Evolutionary conservation across 2,329 filamentous ascomycete genomes (phyloP).

Genomic region (Coniochaeta prunicola): DNA sequence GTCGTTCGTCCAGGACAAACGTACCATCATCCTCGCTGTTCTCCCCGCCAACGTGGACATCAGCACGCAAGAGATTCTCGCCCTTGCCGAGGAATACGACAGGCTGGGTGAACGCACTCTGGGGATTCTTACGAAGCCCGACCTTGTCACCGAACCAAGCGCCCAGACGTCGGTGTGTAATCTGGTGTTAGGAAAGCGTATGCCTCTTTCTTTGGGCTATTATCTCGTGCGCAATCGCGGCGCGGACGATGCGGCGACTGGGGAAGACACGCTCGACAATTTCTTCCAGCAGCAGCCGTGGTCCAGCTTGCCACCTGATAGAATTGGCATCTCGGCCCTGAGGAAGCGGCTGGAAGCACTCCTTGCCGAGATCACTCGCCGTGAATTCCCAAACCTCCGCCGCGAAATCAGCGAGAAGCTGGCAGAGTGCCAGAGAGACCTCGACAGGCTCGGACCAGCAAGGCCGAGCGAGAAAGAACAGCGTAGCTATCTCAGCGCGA

Average conservation of each 20-base stretch:
- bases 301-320: slow-evolving; percentile 16
- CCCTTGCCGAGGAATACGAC: slow-evolving; percentile 28
- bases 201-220: slow-evolving; percentile 37
- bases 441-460: slow-evolving; percentile 9
- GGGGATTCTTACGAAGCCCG: slow-evolving; percentile 39
- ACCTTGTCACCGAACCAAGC: slow-evolving; percentile 24
- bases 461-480: slow-evolving; percentile 11
- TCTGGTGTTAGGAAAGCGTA: slow-evolving; percentile 31
- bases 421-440: slow-evolving; percentile 1
- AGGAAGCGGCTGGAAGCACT: slow-evolving; percentile 24
- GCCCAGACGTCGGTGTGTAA: slow-evolving; percentile 31
- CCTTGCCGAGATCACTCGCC: slow-evolving; percentile 27
- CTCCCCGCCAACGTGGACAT: slow-evolving; percentile 35
- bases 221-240: slow-evolving; percentile 41
- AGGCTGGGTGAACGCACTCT: slow-evolving; percentile 28
- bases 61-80: slow-evolving; percentile 36
- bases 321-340: slow-evolving; percentile 27
- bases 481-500: slow-evolving; percentile 8
- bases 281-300: slow-evolving; percentile 32
- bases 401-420: slow-evolving; percentile 16
- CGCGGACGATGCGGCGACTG: slow-evolving; percentile 30
- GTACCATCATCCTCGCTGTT: slow-evolving; percentile 28
- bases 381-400: slow-evolving; percentile 25
- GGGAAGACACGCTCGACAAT: slow-evolving; percentile 16
- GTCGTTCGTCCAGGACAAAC: slow-evolving; percentile 3